phyloP scores from a whole-genome alignment of 495 filamentous ascomycete genomes.

The Schizothecium vesticola region DNA sequence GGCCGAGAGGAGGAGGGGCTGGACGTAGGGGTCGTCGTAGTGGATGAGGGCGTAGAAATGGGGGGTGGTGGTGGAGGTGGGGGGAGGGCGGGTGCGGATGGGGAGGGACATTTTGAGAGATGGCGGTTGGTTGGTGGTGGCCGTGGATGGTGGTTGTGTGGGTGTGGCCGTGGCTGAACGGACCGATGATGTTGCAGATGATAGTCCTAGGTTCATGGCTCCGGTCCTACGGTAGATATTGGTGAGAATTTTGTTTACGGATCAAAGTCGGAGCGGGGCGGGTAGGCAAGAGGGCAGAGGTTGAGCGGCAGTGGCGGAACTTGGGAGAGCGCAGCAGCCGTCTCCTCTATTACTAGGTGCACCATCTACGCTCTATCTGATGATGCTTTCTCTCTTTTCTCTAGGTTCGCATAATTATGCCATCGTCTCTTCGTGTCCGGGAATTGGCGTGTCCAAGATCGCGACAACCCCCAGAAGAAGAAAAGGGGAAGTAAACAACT shows the following conservation, averaged over 20 bases:
- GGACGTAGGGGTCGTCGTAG: constrained; percentile 82
- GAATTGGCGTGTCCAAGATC: not conserved
- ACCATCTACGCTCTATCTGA: constrained; percentile 27
- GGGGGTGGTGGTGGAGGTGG: constrained; percentile 3
- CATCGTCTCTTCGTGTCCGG: constrained; percentile 8
- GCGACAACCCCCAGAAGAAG: not conserved
- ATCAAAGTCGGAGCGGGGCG: not conserved
- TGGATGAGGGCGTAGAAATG: constrained; percentile 70
- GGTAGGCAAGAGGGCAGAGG: not conserved
- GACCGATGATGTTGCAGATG: not conserved
- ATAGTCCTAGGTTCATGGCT: not conserved
- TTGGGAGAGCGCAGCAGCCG: constrained; percentile 6
- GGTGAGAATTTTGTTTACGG: not conserved
- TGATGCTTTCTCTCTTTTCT: not conserved
- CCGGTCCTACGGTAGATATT: not conserved
- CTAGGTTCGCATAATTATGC: constrained; percentile 7
- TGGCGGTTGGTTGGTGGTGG: not conserved
- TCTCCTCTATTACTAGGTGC: constrained; percentile 25
- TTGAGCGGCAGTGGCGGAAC: not conserved
- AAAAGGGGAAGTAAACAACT: constrained; percentile 43
- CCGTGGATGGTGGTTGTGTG: not conserved
- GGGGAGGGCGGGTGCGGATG: not conserved
- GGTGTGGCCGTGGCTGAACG: not conserved
- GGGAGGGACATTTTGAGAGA: not conserved
- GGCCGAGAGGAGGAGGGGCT: constrained; percentile 70